These are phyloP conservation scores for Camelina laxa DNA, from an alignment of 345 rosid species.

Conservation along the genomic window DNA sequence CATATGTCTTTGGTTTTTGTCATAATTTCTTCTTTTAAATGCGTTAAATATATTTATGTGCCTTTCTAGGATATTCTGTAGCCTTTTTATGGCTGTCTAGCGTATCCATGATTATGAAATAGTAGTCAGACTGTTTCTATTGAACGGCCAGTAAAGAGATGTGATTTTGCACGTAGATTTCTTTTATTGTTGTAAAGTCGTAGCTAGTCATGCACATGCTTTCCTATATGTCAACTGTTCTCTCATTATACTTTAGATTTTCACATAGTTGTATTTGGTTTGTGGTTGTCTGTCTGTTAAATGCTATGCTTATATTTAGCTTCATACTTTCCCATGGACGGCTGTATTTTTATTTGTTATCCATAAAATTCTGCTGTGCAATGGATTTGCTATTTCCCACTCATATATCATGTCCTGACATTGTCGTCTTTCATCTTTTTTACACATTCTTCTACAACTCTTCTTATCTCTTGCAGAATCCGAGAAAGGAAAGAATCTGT, in stretches of 20 bases:
- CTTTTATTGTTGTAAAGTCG: background rate
- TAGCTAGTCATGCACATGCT: background rate
- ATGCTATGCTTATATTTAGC: background rate
- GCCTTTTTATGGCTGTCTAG: background rate
- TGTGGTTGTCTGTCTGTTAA: background rate
- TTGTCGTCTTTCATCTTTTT: background rate
- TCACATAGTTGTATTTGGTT: slow-evolving; percentile 2
- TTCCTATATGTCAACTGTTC: background rate
- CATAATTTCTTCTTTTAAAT: background rate
- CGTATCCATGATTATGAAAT: background rate
- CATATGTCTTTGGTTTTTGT: slow-evolving; percentile 20
- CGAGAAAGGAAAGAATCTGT: slow-evolving; percentile 98
- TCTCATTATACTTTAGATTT: background rate
- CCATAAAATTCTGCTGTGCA: background rate
- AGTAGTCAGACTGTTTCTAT: slow-evolving; percentile 5
- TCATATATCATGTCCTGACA: background rate
- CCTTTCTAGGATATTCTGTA: slow-evolving; percentile 4
- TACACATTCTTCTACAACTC: background rate
- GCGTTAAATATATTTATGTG: background rate
- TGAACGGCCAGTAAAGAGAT: slow-evolving; percentile 9
- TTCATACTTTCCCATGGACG: background rate
- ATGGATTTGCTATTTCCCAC: slow-evolving; percentile 11
- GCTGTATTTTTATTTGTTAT: background rate
- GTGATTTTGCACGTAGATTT: background rate
- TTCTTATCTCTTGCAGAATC: slow-evolving; percentile 62